Evolutionary conservation across 2,329 filamentous ascomycete genomes (phyloP), one percentile per base, ranked within the genome.

Genomic region (Fusarium sp.): DNA sequence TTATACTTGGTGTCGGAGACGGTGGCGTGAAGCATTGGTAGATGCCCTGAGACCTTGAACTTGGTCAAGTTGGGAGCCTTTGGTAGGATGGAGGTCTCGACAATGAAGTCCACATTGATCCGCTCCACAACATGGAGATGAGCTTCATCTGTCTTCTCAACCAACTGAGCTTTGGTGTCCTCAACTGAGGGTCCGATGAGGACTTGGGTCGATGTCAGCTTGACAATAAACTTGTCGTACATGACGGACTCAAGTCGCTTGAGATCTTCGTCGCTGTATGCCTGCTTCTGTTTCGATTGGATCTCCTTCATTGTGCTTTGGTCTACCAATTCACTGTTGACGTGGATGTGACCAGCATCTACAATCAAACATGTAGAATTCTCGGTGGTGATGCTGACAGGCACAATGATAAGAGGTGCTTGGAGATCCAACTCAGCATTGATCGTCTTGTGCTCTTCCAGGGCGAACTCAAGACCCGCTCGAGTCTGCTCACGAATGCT

Each of bases 1-100:
- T 98, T 99, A 86, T 99, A 99, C 81, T 99, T 99, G 42, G 91
- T 91, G 78, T 99, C 97, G 0, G 96, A 98, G 42, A 97, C 92
- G 1, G 93, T 94, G 17, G 94, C 96, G 81, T 98, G 96, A 3
- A 99, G 87, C 59, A 98, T 91, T 1, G 97, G 96, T 60, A 99
- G 87, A 77, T 97, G 94, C 5, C 96, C 96, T 3, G 95, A 97
- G 39, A 99, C 90, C 69, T 94, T 93, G 75, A 98, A 92, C 78
- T 96, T 96, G 20, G 96, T 97, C 55, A 99, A 85, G 72, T 98
- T 97, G 0, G 96, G 93, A 2, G 94, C 94, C 80, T 98, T 98
- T 1, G 96, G 96, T n/a, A 99, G 86, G 75, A 99, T 99, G 13
- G 95, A 99, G 26, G 93, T 92, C 81, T 98, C 95, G n/a, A 99